phyloP scores from a whole-genome alignment of 139 green algal genomes.

The Desmodesmus armatus region DNA sequence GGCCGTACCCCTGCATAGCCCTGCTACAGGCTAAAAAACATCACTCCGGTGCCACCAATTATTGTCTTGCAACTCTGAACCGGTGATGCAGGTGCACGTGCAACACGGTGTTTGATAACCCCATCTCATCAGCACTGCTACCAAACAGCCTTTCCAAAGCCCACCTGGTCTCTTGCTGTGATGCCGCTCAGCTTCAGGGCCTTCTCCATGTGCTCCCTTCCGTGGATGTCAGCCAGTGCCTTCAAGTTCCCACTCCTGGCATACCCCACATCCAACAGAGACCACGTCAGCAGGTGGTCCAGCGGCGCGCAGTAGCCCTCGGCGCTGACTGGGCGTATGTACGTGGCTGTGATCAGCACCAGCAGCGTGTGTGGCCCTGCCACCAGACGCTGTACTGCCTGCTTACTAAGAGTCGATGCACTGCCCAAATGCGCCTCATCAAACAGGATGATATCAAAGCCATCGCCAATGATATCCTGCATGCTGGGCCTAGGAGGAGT shows the following conservation, averaged over 20 bases:
- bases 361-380: neutral
- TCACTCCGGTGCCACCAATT: no score
- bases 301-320: no score
- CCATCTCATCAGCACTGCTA: neutral
- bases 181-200: neutral
- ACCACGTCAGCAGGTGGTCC: neutral
- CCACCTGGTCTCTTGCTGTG: neutral
- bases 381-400: neutral
- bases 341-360: conserved; percentile 15
- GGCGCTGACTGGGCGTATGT: neutral
- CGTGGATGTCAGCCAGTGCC: conserved; percentile 7
- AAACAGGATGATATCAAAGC: conserved; percentile 31
- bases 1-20: no score
- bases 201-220: neutral
- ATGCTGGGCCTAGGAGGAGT: neutral
- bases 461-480: neutral
- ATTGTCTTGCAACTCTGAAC: no score
- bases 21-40: no score
- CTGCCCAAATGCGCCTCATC: conserved; percentile 25
- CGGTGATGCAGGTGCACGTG: no score
- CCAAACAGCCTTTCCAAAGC: neutral
- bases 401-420: neutral
- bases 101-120: no score
- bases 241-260: conserved; percentile 16
- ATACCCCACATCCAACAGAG: neutral